A percentile compares a stretch with the other conserved stretches of the same genome.
These are phyloP conservation scores for Fusarium sp. DNA, from an alignment of 2,329 filamentous ascomycete genomes.

Conservation along the genomic window DNA sequence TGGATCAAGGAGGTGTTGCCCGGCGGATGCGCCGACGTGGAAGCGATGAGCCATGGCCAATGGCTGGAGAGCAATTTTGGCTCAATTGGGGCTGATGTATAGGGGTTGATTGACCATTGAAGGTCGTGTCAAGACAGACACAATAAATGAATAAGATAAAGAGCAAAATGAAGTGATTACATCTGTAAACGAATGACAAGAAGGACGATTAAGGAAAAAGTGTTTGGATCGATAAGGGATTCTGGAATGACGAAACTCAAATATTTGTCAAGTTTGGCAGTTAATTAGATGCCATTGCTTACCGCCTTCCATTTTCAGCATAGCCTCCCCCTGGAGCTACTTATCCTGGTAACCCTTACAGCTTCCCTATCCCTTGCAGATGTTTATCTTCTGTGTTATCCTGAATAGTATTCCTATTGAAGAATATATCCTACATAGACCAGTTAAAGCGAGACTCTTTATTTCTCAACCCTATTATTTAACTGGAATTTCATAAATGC, in stretches of 20 bases:
- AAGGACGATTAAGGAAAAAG: conserved; percentile 19
- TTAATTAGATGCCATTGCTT: conserved; percentile 1
- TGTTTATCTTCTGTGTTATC: no score
- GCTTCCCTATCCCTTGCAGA: no score
- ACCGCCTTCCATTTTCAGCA: conserved; percentile 3
- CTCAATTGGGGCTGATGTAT: conserved; percentile 12
- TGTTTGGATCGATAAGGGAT: conserved; percentile 8
- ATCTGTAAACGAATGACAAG: conserved; percentile 38
- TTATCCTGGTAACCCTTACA: neutral
- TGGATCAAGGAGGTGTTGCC: conserved; percentile 47
- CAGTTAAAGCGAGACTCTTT: fast-evolving
- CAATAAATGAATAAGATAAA: neutral
- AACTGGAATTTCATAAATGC: no score
- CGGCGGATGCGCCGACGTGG: conserved; percentile 38
- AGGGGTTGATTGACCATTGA: conserved; percentile 25
- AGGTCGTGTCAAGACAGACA: neutral
- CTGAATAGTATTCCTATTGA: no score
- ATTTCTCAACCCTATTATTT: no score
- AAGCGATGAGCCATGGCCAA: conserved; percentile 43
- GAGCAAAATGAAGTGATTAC: conserved; percentile 27
- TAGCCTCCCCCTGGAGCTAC: conserved; percentile 2
- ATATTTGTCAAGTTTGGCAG: conserved; percentile 26
- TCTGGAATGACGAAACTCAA: neutral
- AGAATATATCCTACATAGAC: no score
- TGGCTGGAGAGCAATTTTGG: neutral